phyloP scores from a whole-genome alignment of 2,329 filamentous ascomycete species.

The Neofusicoccum umdonicola region DNA sequence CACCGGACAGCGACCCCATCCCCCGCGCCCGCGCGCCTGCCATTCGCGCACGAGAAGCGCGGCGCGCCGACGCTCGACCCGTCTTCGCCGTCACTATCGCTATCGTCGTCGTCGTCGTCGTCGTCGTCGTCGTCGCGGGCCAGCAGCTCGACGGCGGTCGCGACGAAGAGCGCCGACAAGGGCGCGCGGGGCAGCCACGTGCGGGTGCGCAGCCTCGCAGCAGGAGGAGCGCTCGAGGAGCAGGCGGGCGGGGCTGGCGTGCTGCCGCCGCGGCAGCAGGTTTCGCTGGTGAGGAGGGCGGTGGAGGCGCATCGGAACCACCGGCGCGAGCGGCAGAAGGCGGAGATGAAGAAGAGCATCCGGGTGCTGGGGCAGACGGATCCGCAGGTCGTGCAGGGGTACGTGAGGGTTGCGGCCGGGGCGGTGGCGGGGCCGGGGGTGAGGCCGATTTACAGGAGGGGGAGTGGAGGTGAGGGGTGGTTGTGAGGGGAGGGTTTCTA shows the following conservation, averaged over 20 bases:
- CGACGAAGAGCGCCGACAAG: no score
- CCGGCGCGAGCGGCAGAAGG: background rate
- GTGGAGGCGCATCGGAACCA: background rate
- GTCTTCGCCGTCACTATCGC: background rate
- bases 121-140: background rate
- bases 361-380: constrained; percentile 1
- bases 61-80: no score
- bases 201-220: no score
- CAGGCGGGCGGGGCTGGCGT: background rate
- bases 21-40: background rate
- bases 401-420: background rate
- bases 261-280: background rate
- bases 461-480: background rate
- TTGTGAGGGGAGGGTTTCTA: background rate
- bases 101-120: background rate
- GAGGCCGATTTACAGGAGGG: background rate
- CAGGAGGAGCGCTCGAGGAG: no score
- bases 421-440: background rate
- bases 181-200: no score
- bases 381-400: background rate
- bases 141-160: no score
- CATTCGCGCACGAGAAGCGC: background rate
- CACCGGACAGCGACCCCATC: background rate
- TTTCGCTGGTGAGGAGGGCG: background rate
- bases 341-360: constrained; percentile 5